A percentile compares a stretch with the other conserved stretches of the same genome.
Conservation (phyloP, 352 stramenopile genomes). For the Pythium utonaiense region DNA sequence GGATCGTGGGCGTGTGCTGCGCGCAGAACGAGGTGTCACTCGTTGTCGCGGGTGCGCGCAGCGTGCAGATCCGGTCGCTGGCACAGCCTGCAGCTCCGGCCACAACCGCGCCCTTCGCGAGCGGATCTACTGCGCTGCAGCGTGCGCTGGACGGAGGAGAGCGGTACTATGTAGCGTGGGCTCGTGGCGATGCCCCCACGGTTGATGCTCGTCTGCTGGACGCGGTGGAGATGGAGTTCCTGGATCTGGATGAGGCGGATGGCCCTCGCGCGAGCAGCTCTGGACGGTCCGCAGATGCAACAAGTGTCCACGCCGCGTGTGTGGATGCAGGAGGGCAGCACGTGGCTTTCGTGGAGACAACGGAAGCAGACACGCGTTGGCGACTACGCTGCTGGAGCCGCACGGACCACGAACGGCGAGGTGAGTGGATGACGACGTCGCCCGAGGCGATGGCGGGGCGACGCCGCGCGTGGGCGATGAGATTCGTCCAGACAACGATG, state of each 20-base stretch:
- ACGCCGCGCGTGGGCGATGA: neutral
- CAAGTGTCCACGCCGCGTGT: conserved; percentile 4
- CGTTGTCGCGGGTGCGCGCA: conserved; percentile 14
- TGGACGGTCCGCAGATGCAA: neutral
- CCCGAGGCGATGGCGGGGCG: too few species aligned
- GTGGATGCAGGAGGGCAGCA: neutral
- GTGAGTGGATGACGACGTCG: neutral
- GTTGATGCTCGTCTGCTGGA: conserved; percentile 10
- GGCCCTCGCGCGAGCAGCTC: neutral
- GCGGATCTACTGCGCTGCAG: neutral
- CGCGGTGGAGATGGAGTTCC: conserved; percentile 8
- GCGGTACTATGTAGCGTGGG: conserved; percentile 12
- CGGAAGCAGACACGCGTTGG: neutral
- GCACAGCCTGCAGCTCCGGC: conserved; percentile 1
- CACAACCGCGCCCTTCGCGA: conserved; percentile 17
- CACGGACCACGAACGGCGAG: neutral
- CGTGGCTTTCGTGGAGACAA: conserved; percentile 8
- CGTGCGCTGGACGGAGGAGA: neutral
- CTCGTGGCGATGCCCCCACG: neutral
- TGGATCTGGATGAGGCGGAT: neutral
- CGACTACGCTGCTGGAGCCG: conserved; percentile 18
- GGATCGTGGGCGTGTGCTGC: conserved; percentile 8
- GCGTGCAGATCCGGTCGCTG: conserved; percentile 17
- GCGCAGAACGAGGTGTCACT: conserved; percentile 6
- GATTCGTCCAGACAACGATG: conserved; percentile 20